These are phyloP conservation scores for Abortiporus biennis DNA, from an alignment of 1,284 basidiomycete genomes.

Conservation along the genomic window DNA sequence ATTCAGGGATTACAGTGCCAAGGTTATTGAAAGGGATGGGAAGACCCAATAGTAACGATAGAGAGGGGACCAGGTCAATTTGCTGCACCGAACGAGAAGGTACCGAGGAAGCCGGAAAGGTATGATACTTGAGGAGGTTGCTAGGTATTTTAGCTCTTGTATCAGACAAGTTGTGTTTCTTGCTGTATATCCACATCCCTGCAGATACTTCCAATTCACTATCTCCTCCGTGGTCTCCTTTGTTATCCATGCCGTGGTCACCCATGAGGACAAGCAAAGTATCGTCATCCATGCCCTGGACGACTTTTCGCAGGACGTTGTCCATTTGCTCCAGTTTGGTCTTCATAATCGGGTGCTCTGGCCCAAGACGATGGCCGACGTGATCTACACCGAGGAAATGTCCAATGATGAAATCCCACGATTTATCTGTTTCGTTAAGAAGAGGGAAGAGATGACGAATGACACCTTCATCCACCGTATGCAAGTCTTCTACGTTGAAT, in stretches of 20 bases:
- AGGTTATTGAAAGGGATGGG: slow-evolving; percentile 97
- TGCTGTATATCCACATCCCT: slow-evolving; percentile 91
- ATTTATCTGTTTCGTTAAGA: slow-evolving; percentile 41
- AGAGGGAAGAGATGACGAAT: slow-evolving; percentile 80
- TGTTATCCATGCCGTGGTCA: slow-evolving; percentile 96
- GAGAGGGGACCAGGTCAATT: slow-evolving; percentile 89
- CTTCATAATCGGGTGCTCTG: slow-evolving; percentile 83
- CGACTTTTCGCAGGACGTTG: slow-evolving; percentile 66
- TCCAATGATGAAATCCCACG: slow-evolving; percentile 86
- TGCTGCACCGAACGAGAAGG: slow-evolving; percentile 78
- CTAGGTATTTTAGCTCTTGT: slow-evolving; percentile 32
- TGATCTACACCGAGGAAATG: slow-evolving; percentile 99
- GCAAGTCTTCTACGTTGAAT: slow-evolving; percentile 98
- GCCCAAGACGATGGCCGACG: slow-evolving; percentile 91
- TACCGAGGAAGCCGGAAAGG: slow-evolving; percentile 55
- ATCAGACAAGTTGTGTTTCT: slow-evolving; percentile 40
- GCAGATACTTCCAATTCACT: slow-evolving; percentile 81
- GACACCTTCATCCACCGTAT: slow-evolving; percentile 93
- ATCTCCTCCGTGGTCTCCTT: slow-evolving; percentile 96
- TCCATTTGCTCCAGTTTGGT: slow-evolving; percentile 88
- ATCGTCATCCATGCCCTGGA: slow-evolving; percentile 67
- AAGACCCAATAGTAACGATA: slow-evolving; percentile 88
- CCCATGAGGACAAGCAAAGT: slow-evolving; percentile 91
- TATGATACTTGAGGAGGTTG: slow-evolving; percentile 42
- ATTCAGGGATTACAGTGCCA: slow-evolving; percentile 86